A percentile compares a stretch with the other conserved stretches of the same genome.
Conservation (phyloP, 352 stramenopile genomes). For the Phytopythium oedochilum region DNA sequence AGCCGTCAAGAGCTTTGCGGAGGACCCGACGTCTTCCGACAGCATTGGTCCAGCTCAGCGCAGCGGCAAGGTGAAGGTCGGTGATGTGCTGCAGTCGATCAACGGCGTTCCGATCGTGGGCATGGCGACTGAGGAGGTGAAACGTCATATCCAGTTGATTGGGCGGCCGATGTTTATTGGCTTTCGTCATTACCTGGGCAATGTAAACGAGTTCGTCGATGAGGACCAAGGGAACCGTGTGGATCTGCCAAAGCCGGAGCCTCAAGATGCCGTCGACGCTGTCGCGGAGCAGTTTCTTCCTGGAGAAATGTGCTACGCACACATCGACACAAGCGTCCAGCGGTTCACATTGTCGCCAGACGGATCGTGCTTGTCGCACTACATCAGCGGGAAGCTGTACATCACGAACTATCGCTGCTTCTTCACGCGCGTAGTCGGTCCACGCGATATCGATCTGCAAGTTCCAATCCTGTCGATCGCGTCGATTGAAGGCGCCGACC, state of each 20-base stretch:
- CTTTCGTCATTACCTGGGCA: constrained; percentile 41
- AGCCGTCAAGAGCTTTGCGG: too few relatives aligned
- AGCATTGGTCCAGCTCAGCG: constrained; percentile 51
- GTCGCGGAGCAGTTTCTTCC: constrained; percentile 37
- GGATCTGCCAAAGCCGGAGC: background rate
- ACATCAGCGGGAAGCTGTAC: constrained; percentile 71
- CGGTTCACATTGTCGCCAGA: constrained; percentile 55
- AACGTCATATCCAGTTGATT: constrained; percentile 71
- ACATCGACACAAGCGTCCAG: constrained; percentile 70
- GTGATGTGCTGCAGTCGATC: constrained; percentile 75
- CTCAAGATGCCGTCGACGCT: constrained; percentile 6
- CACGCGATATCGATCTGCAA: constrained; percentile 64
- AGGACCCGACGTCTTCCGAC: constrained; percentile 23
- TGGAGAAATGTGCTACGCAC: constrained; percentile 75
- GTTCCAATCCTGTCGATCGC: constrained; percentile 72
- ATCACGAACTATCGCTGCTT: constrained; percentile 84
- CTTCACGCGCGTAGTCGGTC: constrained; percentile 51
- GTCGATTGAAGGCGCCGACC: constrained; percentile 38
- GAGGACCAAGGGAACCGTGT: background rate
- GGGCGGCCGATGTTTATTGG: constrained; percentile 60
- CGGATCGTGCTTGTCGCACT: constrained; percentile 62
- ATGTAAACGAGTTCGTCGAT: background rate
- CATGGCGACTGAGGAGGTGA: constrained; percentile 77
- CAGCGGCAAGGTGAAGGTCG: constrained; percentile 52
- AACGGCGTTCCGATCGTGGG: constrained; percentile 71